Evolutionary conservation across 2,329 filamentous ascomycete species (phyloP).

Genomic region (Geoglossum cookeanum): DNA sequence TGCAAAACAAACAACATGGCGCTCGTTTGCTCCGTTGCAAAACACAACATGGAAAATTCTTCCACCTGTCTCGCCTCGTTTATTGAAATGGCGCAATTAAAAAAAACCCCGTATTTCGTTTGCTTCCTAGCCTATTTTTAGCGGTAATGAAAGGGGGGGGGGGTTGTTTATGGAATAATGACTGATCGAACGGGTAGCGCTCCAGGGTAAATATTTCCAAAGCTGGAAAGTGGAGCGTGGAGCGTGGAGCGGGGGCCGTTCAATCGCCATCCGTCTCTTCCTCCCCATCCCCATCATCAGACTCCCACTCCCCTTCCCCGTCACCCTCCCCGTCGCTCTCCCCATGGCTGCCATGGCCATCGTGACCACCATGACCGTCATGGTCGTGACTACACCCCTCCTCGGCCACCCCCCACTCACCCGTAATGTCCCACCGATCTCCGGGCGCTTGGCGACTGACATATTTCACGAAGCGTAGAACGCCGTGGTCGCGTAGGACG

Average conservation of each 20-base stretch:
- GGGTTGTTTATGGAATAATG: too few relatives aligned
- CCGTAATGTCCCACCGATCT: constrained; percentile 83
- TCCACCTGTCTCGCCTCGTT: too few relatives aligned
- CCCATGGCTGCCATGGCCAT: neutral
- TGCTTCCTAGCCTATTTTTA: too few relatives aligned
- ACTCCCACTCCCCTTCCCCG: neutral
- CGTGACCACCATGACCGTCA: constrained; percentile 3
- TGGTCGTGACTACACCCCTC: constrained; percentile 35
- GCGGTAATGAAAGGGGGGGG: too few relatives aligned
- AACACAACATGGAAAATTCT: too few relatives aligned
- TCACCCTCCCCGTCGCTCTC: neutral
- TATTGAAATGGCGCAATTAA: too few relatives aligned
- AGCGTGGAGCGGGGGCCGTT: neutral
- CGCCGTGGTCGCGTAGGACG: constrained; percentile 70
- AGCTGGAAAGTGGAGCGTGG: neutral
- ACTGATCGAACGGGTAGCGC: too few relatives aligned
- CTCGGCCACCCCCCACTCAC: constrained; percentile 46
- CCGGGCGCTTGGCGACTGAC: constrained; percentile 66
- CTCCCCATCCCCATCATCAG: neutral
- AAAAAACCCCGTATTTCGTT: too few relatives aligned
- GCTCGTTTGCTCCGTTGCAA: too few relatives aligned
- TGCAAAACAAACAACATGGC: too few relatives aligned
- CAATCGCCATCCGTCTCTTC: neutral
- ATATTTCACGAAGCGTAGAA: constrained; percentile 91
- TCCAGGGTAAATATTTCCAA: too few relatives aligned